Percentiles rank a stretch among this genome's conserved stretches.
These are phyloP conservation scores for Russula foetens DNA, from an alignment of 768 basidiomycete genomes.

Conservation along the genomic window DNA sequence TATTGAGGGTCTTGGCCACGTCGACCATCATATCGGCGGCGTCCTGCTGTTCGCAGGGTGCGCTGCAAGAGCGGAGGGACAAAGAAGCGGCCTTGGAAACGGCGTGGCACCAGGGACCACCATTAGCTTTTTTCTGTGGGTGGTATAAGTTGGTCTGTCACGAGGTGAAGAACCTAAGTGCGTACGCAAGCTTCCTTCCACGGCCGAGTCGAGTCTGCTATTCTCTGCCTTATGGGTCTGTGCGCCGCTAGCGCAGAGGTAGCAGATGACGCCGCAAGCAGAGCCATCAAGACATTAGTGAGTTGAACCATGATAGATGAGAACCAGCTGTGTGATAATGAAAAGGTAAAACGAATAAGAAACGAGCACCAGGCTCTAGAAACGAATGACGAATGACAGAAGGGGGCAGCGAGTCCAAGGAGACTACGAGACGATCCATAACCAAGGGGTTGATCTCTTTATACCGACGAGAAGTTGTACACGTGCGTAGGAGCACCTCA, in stretches of 20 bases:
- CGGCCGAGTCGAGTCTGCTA: no score
- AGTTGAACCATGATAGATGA: conserved; percentile 3
- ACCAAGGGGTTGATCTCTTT: background rate
- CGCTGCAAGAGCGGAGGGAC: no score
- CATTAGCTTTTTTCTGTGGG: no score
- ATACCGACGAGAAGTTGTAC: background rate
- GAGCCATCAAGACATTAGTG: background rate
- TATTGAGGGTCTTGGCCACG: no score
- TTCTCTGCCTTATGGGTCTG: conserved; percentile 44
- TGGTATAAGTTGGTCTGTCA: no score
- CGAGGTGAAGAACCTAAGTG: no score
- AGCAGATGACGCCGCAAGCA: background rate
- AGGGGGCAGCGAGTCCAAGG: background rate
- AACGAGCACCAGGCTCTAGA: conserved; percentile 12
- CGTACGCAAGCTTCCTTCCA: no score
- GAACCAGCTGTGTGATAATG: background rate
- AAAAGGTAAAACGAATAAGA: background rate
- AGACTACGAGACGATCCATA: background rate
- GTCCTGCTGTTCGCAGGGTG: no score
- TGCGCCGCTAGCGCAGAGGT: conserved; percentile 25
- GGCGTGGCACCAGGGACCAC: no score
- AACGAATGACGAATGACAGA: background rate
- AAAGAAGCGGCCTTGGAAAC: no score
- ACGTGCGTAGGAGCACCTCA: background rate
- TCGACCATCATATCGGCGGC: no score